Conservation (phyloP, 257 asterid species). For the Echites panduratus region DNA sequence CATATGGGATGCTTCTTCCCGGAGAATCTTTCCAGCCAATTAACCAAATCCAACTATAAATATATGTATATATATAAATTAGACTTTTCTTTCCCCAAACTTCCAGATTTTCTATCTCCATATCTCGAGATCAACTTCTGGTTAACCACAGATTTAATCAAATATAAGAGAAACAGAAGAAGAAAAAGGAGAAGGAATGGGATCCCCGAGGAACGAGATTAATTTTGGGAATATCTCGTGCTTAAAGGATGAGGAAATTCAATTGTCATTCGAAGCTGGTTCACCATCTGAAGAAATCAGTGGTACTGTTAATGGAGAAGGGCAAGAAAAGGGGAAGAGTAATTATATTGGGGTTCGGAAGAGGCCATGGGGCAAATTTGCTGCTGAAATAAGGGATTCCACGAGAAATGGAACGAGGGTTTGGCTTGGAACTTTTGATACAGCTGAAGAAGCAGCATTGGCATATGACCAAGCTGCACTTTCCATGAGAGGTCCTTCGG, state of each 20-base stretch:
- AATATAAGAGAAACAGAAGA: not conserved
- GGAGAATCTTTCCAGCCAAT: slow-evolving; percentile 8
- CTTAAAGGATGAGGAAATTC: not conserved
- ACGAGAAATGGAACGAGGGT: slow-evolving; percentile 38
- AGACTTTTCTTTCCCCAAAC: not conserved
- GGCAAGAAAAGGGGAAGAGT: slow-evolving; percentile 9
- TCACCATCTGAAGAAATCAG: not conserved
- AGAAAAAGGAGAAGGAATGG: not conserved
- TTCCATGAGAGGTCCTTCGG: slow-evolving; percentile 23
- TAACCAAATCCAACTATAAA: slow-evolving; percentile 3
- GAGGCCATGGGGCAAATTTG: slow-evolving; percentile 40
- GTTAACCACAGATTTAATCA: too few relatives aligned
- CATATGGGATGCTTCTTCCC: too few relatives aligned
- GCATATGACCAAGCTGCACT: slow-evolving; percentile 44
- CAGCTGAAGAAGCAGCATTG: slow-evolving; percentile 34
- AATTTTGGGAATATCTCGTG: not conserved
- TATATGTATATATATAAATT: not conserved
- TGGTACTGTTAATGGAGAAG: not conserved
- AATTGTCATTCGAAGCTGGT: not conserved
- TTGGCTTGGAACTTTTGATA: slow-evolving; percentile 38
- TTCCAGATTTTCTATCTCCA: not conserved
- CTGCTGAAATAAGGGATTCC: slow-evolving; percentile 42
- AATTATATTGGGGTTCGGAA: slow-evolving; percentile 29
- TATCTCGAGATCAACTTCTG: not conserved
- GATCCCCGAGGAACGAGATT: not conserved